Evolutionary conservation across 192 early-diverging fungal genomes (phyloP).

Genomic region (Gamsiella multidivaricata): DNA sequence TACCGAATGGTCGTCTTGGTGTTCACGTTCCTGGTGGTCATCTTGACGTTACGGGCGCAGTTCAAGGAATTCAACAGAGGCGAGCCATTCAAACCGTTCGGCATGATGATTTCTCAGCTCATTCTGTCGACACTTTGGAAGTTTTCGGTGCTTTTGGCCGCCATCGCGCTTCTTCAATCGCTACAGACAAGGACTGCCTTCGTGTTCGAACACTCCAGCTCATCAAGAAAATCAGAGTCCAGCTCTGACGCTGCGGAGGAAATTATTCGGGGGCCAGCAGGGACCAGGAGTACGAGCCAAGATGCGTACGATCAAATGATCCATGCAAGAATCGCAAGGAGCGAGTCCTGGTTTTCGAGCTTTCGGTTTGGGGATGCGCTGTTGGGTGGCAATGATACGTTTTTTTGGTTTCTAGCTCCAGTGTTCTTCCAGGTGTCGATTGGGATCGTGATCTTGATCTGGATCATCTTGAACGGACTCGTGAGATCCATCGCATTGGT

Average conservation of each 20-base stretch:
- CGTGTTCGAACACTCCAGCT: slow-evolving; percentile 2
- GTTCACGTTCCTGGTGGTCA: slow-evolving; percentile 73
- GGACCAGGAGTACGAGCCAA: slow-evolving; percentile 1
- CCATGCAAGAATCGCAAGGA: slow-evolving; percentile 15
- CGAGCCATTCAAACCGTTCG: slow-evolving; percentile 39
- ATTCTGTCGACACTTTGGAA: slow-evolving; percentile 37
- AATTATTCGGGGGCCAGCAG: slow-evolving; percentile 18
- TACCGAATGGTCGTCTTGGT: slow-evolving; percentile 77
- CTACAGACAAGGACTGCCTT: slow-evolving; percentile 11
- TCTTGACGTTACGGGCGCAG: slow-evolving; percentile 66
- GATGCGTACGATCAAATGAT: slow-evolving; percentile 38
- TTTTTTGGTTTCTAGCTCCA: slow-evolving; percentile 68
- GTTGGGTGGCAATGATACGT: slow-evolving; percentile 62
- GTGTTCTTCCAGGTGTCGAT: slow-evolving; percentile 60
- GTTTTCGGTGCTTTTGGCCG: slow-evolving; percentile 35
- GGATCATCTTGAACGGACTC: slow-evolving; percentile 43
- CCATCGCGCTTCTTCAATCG: slow-evolving; percentile 35
- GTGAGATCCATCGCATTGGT: slow-evolving; percentile 20
- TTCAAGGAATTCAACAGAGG: slow-evolving; percentile 57
- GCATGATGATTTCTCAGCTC: slow-evolving; percentile 35
- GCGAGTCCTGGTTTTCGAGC: slow-evolving; percentile 30
- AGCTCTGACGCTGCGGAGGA: slow-evolving; percentile 20
- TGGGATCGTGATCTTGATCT: slow-evolving; percentile 59
- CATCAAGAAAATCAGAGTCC: background rate
- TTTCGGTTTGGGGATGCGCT: slow-evolving; percentile 56